Conservation (phyloP, 2,329 filamentous ascomycete genomes). For the Trematosphaeria pertusa region DNA sequence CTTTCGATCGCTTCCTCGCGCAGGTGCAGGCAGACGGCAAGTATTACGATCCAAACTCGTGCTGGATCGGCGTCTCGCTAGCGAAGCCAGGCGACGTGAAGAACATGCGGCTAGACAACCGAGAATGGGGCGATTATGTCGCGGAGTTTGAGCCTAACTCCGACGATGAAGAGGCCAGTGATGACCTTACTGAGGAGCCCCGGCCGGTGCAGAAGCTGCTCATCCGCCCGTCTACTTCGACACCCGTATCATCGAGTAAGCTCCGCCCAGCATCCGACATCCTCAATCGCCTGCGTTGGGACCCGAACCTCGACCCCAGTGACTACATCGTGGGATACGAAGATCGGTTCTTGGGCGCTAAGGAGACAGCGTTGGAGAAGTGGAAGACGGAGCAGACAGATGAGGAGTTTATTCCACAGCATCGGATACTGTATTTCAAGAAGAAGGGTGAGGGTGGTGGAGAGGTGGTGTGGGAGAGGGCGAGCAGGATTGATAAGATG, state of each 20-base stretch:
- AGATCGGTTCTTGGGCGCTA: constrained; percentile 59
- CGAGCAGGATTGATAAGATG: constrained; percentile 54
- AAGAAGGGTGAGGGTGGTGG: constrained; percentile 39
- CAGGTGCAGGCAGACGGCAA: constrained; percentile 42
- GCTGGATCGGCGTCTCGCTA: constrained; percentile 45
- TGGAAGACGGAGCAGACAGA: constrained; percentile 63
- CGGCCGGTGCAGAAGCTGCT: constrained; percentile 22
- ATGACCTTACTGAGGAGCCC: constrained; percentile 26
- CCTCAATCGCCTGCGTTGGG: constrained; percentile 59
- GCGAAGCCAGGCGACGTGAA: constrained; percentile 45
- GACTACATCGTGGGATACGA: constrained; percentile 62
- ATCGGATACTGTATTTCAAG: constrained; percentile 61
- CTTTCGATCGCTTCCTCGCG: constrained; percentile 45
- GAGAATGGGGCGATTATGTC: constrained; percentile 59
- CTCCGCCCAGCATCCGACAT: constrained; percentile 52
- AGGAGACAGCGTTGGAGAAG: constrained; percentile 55
- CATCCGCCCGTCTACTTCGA: constrained; percentile 15
- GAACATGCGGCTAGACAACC: constrained; percentile 54
- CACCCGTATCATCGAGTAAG: constrained; percentile 35
- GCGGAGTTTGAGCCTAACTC: constrained; percentile 51
- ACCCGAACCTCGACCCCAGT: constrained; percentile 51
- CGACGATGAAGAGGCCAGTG: constrained; percentile 38
- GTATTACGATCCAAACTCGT: constrained; percentile 43
- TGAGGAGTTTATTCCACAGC: constrained; percentile 64
- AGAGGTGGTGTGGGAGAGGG: constrained; percentile 60